These are phyloP conservation scores for Arthromyces matolae DNA, from an alignment of 768 basidiomycete genomes.

Conservation along the genomic window DNA sequence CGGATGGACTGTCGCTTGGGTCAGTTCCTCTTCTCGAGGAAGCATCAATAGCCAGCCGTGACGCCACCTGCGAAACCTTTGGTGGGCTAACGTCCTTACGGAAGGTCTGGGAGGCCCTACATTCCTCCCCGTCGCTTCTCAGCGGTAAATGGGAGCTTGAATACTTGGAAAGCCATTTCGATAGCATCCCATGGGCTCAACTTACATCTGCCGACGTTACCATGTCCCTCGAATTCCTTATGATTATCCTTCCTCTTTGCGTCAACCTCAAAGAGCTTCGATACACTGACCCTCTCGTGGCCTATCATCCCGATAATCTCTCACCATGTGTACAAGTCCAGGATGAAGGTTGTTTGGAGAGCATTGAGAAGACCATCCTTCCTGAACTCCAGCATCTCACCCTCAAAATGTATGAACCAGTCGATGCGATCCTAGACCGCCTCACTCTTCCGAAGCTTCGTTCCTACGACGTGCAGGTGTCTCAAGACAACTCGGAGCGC, in stretches of 20 bases:
- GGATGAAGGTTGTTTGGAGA: background rate
- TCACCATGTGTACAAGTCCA: background rate
- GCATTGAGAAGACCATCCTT: background rate
- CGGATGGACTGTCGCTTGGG: background rate
- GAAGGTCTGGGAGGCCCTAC: background rate
- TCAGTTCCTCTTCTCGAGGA: conserved; percentile 3
- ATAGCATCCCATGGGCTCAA: conserved; percentile 6
- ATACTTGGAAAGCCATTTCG: background rate
- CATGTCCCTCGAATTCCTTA: conserved; percentile 2
- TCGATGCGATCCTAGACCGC: conserved; percentile 2
- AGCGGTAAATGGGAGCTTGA: conserved; percentile 7
- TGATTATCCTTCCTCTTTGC: conserved; percentile 8
- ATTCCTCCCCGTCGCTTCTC: background rate
- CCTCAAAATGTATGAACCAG: background rate
- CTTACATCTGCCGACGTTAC: conserved; percentile 9
- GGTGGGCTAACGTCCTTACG: background rate
- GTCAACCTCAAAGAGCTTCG: conserved; percentile 9
- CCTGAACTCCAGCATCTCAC: conserved; percentile 2
- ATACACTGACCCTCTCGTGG: conserved; percentile 1
- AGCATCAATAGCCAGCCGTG: conserved; percentile 2
- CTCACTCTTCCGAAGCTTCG: conserved; percentile 9
- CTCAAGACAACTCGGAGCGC: background rate
- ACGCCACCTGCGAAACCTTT: background rate
- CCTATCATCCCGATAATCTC: background rate
- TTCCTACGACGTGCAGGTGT: conserved; percentile 6